Evolutionary conservation across 164 flowering plant species (phyloP).

Genomic region (Kalanchoe fedtschenkoi): DNA sequence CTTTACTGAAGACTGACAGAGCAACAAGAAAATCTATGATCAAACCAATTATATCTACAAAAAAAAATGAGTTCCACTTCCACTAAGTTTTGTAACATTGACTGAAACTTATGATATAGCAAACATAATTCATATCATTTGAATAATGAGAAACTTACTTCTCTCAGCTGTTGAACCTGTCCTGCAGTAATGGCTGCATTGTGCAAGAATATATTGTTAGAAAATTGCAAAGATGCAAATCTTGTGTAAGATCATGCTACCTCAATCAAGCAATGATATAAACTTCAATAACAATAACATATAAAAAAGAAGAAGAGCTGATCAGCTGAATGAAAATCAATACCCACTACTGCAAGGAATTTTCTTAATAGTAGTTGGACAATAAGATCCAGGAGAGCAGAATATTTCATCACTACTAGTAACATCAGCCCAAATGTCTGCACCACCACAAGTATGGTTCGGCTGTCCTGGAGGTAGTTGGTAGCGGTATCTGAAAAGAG

Average conservation of each 20-base stretch:
- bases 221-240: neutral
- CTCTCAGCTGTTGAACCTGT: slow-evolving; percentile 48
- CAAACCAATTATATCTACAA: neutral
- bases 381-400: slow-evolving; percentile 69
- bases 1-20: neutral
- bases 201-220: slow-evolving; percentile 6
- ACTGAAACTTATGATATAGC: neutral
- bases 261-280: too few relatives aligned
- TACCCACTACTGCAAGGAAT: slow-evolving; percentile 58
- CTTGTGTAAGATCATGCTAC: neutral
- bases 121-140: neutral
- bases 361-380: slow-evolving; percentile 51
- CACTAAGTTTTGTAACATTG: neutral
- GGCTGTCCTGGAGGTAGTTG: slow-evolving; percentile 60
- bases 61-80: neutral
- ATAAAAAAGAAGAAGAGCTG: too few relatives aligned
- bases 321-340: too few relatives aligned
- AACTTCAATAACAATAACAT: neutral
- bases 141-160: slow-evolving; percentile 27
- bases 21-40: neutral
- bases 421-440: slow-evolving; percentile 70
- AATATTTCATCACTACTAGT: slow-evolving; percentile 37
- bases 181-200: slow-evolving; percentile 68
- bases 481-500: slow-evolving; percentile 48
- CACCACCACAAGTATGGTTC: slow-evolving; percentile 77